Evolutionary conservation across 805 yeast genomes (phyloP).

Genomic region (Nakazawaea ambrosiae): DNA sequence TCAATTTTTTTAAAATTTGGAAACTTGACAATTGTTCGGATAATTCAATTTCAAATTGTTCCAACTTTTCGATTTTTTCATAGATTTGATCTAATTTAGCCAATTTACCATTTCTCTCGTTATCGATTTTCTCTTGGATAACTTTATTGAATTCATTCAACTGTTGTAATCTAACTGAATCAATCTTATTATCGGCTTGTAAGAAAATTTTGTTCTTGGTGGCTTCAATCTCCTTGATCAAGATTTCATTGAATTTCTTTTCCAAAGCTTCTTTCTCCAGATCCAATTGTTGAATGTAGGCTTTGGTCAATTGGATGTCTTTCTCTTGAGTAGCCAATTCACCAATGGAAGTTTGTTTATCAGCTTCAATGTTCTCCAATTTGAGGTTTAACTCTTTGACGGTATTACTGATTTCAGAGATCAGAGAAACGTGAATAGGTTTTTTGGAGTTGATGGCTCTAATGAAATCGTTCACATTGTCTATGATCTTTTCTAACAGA

Average conservation of each 20-base stretch:
- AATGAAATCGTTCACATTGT: conserved; percentile 28
- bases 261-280: conserved; percentile 56
- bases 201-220: conserved; percentile 56
- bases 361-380: conserved; percentile 18
- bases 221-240: conserved; percentile 60
- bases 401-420: conserved; percentile 18
- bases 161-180: conserved; percentile 60
- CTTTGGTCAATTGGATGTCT: conserved; percentile 51
- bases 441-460: conserved; percentile 19
- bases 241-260: conserved; percentile 46
- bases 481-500: conserved; percentile 25
- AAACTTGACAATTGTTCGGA: conserved; percentile 34
- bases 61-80: conserved; percentile 46
- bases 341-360: conserved; percentile 17
- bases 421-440: conserved; percentile 16
- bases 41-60: conserved; percentile 39
- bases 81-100: conserved; percentile 58
- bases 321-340: conserved; percentile 26
- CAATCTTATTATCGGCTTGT: conserved; percentile 69
- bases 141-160: conserved; percentile 58
- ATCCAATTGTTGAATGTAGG: conserved; percentile 54
- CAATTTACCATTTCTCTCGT: conserved; percentile 75
- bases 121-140: conserved; percentile 52
- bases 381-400: conserved; percentile 16
- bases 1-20: conserved; percentile 32